Evolutionary conservation across 2,329 filamentous ascomycete genomes (phyloP).

Genomic region (Peltaster fructicola): DNA sequence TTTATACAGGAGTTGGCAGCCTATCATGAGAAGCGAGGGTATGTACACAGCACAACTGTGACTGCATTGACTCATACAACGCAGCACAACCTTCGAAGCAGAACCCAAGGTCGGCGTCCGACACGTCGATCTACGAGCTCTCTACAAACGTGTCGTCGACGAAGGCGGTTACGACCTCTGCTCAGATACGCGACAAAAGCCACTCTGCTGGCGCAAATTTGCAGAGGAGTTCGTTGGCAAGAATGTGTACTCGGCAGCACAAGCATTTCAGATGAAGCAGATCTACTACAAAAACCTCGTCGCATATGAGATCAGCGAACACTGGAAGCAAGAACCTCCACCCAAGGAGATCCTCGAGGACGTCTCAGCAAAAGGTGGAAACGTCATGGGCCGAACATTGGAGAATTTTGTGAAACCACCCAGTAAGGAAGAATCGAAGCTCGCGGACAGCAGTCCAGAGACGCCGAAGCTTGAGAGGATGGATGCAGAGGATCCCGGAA

Average conservation of each 20-base stretch:
- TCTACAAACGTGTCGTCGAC: slow-evolving; percentile 60
- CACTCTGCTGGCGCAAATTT: slow-evolving; percentile 70
- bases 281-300: slow-evolving; percentile 76
- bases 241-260: slow-evolving; percentile 59
- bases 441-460: slow-evolving; percentile 29
- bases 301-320: slow-evolving; percentile 66
- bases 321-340: slow-evolving; percentile 65
- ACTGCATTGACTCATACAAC: slow-evolving; percentile 10
- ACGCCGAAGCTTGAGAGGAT: slow-evolving; percentile 35
- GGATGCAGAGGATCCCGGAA: slow-evolving; percentile 33
- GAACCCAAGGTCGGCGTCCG: slow-evolving; percentile 66
- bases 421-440: slow-evolving; percentile 28
- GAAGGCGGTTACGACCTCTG: slow-evolving; percentile 77
- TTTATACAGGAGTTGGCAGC: slow-evolving; percentile 57
- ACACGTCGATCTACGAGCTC: slow-evolving; percentile 57
- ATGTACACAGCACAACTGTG: slow-evolving; percentile 11
- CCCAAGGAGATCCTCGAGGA: slow-evolving; percentile 79
- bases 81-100: slow-evolving; percentile 52
- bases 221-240: slow-evolving; percentile 60
- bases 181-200: slow-evolving; percentile 47
- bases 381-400: slow-evolving; percentile 58
- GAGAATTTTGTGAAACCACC: slow-evolving; percentile 50
- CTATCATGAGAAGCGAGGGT: slow-evolving; percentile 65
- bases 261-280: slow-evolving; percentile 72
- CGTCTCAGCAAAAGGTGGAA: slow-evolving; percentile 59